Evolutionary conservation across 352 stramenopile species (phyloP), one percentile per base, ranked within the genome.

Genomic region (Pelagophyceae sp.): DNA sequence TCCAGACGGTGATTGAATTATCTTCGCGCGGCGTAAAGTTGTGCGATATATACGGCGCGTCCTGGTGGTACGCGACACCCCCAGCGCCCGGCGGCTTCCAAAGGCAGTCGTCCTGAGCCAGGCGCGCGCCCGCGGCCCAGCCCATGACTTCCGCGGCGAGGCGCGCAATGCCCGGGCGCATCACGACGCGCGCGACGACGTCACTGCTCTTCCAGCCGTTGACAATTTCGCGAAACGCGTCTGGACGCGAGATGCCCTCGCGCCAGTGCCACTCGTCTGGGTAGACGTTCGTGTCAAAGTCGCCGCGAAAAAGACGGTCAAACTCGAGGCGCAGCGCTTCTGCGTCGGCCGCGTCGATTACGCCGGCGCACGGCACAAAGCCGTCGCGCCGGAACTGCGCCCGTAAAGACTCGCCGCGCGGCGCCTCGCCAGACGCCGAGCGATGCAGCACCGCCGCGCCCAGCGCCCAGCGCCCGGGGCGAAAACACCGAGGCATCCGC

Each of bases 221-320:
- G 58, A 85, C 85, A 15, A 89, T 87, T 76, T 89, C 84, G 60
- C 84, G 65, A 61, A 85, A 82, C 0, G 77, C 82, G 38, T 85
- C 69, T 0, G 76, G 63, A 50, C 63, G 70, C 50, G 76, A 84
- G 58, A 88, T 85, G 29, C 82, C 83, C 40, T 82, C 72, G 65
- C 84, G 76, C 84, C 84, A 89, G 79, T 89, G 84, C 81, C 83
- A 87, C 78, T 89, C 85, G 74, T 89, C 84, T 1, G 85, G 85
- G 75, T 87, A 88, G 25, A 88, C 77, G 27, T 79, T 77, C 31
- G 84, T 89, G 25, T 86, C 82, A 75, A 87, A 89, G 33, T 82
- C 35, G 70, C 83, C 84, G 27, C n/a, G n/a, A 78, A 86, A 88
- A 23, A 88, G 75, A 31, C 45, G 35, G 29, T 80, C 76, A 38